Evolutionary conservation across 495 filamentous ascomycete species (phyloP).

Genomic region (Platismatia glauca): DNA sequence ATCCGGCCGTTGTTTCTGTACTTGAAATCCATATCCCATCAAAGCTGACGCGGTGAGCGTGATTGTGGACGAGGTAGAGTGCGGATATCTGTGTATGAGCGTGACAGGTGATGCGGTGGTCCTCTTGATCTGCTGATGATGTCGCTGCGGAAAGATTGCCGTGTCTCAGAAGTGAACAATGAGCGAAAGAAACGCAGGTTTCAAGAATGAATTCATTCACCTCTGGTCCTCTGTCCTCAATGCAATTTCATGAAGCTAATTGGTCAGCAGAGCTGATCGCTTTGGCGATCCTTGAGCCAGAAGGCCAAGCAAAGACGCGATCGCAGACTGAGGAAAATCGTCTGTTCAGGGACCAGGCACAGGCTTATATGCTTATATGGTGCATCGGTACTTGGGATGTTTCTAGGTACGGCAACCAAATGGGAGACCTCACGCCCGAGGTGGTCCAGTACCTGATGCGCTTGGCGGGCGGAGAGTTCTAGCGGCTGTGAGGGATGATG

Average conservation of each 20-base stretch:
- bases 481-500: background rate
- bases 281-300: background rate
- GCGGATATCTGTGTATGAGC: background rate
- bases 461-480: constrained; percentile 11
- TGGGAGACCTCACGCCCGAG: background rate
- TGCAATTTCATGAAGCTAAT: background rate
- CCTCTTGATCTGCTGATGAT: constrained; percentile 14
- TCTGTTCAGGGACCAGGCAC: background rate
- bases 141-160: background rate
- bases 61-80: background rate
- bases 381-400: background rate
- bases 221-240: background rate
- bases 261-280: constrained; percentile 6
- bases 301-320: background rate
- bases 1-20: constrained; percentile 12
- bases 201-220: background rate
- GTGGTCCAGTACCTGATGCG: background rate
- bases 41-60: background rate
- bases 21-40: constrained; percentile 14
- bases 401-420: background rate
- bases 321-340: background rate
- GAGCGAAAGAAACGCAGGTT: background rate
- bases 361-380: background rate
- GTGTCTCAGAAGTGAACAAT: background rate
- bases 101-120: constrained; percentile 8